Base-by-base conservation (phyloP, 768 basidiomycete genomes). In the Boletales sp. region DNA sequence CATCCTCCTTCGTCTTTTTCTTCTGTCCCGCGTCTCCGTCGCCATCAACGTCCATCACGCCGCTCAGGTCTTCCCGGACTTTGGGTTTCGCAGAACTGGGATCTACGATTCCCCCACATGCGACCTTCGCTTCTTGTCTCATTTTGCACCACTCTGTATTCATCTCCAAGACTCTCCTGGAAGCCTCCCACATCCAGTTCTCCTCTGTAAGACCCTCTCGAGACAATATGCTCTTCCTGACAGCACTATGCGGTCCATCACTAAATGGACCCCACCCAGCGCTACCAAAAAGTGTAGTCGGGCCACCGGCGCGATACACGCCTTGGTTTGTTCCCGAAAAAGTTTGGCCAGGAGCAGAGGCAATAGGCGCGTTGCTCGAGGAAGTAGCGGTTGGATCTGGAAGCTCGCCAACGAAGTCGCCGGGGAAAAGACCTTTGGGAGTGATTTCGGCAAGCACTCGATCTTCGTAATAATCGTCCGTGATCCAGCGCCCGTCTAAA, bases 391-490 rank as follows among this genome's bases (percentile, higher is more conserved):
- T 80, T 15, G 89, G 83, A 51, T 92, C 87, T 31, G 84, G 81
- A 17, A 94, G 81, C 54, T 94, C 86, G 47, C 87, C 88, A 17
- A 94, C 93, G 8, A 74, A 79, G 45, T 91, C 87, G 12, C 90
- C 88, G 0, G 94, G 78, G 55, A 87, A 86, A 57, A 91, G 77
- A 7, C 93, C 94, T 31, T 84, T 82, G n/a, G 81, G 81, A 4
- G 83, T 78, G 59, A 90, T 87, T 40, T 91, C 88, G 52, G 78
- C 82, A 1, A 84, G 76, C 0, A 81, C 80, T 49, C 88, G 88
- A 36, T 86, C 87, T 68, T 99, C 97, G 69, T 91, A 92, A 66
- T 99, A 99, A 70, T 98, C 97, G 62, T 98, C 97, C 8, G 81
- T 80, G 1, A 98, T 85, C 88, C 94, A 95, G 62, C 81, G 76